These are phyloP conservation scores for Phytophthora pinifolia DNA, from an alignment of 352 stramenopile species.

Conservation along the genomic window DNA sequence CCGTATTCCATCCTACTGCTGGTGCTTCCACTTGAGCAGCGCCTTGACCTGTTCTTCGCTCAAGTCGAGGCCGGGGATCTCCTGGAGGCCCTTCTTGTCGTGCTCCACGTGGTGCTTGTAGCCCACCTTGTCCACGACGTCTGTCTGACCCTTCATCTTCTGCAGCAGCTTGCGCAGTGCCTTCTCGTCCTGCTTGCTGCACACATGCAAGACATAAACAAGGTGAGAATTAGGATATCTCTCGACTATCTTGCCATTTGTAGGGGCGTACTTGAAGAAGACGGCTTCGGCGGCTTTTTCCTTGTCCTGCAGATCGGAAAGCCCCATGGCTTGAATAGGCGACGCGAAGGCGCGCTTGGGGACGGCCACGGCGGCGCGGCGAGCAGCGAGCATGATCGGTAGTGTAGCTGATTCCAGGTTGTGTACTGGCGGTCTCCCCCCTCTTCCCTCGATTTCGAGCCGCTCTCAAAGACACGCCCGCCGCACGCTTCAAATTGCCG, in stretches of 20 bases:
- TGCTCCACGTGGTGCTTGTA: slow-evolving; percentile 73
- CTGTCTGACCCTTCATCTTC: slow-evolving; percentile 86
- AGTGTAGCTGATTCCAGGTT: slow-evolving; percentile 14
- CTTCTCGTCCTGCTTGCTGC: slow-evolving; percentile 88
- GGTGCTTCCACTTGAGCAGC: slow-evolving; percentile 90
- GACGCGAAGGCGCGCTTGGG: slow-evolving; percentile 53
- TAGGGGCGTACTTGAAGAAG: slow-evolving; percentile 82
- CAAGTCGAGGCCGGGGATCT: slow-evolving; percentile 64
- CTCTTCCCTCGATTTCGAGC: slow-evolving; percentile 12
- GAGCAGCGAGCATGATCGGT: slow-evolving; percentile 61
- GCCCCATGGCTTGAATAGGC: slow-evolving; percentile 47
- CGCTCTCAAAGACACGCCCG: slow-evolving; percentile 19
- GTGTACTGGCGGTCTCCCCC: slow-evolving; percentile 21
- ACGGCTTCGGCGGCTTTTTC: slow-evolving; percentile 72
- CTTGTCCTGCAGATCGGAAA: slow-evolving; percentile 62
- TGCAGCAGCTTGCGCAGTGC: slow-evolving; percentile 83
- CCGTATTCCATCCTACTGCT: too few species aligned
- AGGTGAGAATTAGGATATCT: slow-evolving; percentile 1
- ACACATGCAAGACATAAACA: background rate
- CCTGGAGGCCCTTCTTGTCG: slow-evolving; percentile 74
- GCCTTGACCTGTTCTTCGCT: slow-evolving; percentile 68
- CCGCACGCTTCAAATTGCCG: slow-evolving; percentile 19
- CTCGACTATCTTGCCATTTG: slow-evolving; percentile 6
- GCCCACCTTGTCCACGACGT: slow-evolving; percentile 58
- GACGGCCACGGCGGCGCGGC: slow-evolving; percentile 47